Base-by-base conservation (phyloP, 2,329 filamentous ascomycete genomes). In the Chaetomium olivaceum region DNA sequence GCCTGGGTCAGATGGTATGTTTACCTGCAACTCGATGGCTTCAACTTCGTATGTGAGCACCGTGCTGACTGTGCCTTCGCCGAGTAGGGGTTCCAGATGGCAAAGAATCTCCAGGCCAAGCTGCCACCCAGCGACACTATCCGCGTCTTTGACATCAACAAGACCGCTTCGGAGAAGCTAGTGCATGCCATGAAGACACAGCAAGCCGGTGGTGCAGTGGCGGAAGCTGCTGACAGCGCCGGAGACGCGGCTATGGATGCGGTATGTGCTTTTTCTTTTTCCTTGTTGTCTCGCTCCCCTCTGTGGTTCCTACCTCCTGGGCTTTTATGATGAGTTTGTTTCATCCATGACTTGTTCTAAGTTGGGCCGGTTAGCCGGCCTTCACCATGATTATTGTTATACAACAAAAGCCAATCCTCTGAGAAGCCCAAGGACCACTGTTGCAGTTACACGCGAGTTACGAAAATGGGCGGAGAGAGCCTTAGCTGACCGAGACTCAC, bases 341-440 rank as follows among this genome's bases (percentile, higher is more conserved):
- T 76, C 74, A 80, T 83, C 39, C 36, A 72, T 70, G 68, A 78
- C 81, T 90, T 90, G 87, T 90, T 89, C 87, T 89, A 90, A 90
- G 87, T 90, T 88, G 87, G 87, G 78, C 79, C 80, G 78, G 80
- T 79, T 79, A 78, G 81, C 78, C 76, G 81, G 78, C 74, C 81
- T 81, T 82, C 81, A 82, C 46, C 76, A 75, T 90, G 87, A 89
- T 90, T 89, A 84, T 78, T 78, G 73, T 74, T 74, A 78, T 77
- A 80, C 77, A 81, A 80, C 80, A 87, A 65, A 83, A 90, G 87
- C 88, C 88, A 91, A 91, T 91, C 88, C 87, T 89, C 88, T 90
- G 87, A 89, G 77, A 71, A 68, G 69, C 70, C 62, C 74, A 69
- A 66, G 48, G 33, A 36, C n/a, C 23, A 33, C 5, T 21, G 25